Conservation (phyloP, 495 filamentous ascomycete species). For the Arthonia radiata region DNA sequence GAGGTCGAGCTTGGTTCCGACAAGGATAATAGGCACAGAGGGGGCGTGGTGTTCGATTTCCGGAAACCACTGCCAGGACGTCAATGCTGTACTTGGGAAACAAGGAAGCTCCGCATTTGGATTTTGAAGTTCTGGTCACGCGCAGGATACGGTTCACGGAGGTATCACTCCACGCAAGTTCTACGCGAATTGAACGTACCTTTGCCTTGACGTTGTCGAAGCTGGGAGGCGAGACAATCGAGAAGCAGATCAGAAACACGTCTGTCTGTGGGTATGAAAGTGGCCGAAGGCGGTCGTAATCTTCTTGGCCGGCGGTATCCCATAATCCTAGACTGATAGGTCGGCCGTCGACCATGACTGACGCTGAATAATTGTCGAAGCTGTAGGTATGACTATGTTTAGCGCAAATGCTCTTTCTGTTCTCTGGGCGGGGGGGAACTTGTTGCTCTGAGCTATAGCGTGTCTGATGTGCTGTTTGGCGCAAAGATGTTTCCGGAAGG, state of each 20-base stretch:
- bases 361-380: conserved; percentile 97
- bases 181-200: no score
- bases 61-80: conserved; percentile 51
- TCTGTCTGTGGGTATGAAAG: conserved; percentile 96
- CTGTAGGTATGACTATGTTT: conserved; percentile 25
- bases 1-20: conserved; percentile 92
- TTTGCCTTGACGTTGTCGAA: conserved; percentile 97
- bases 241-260: conserved; percentile 96
- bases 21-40: conserved; percentile 83
- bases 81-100: background rate
- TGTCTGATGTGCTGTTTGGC: conserved; percentile 2
- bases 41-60: conserved; percentile 95
- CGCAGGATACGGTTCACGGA: conserved; percentile 8
- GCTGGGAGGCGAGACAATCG: conserved; percentile 86
- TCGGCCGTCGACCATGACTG: conserved; percentile 93
- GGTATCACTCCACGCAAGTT: no score
- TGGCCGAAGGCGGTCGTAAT: conserved; percentile 87
- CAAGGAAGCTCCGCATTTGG: conserved; percentile 1
- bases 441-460: no score
- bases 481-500: conserved; percentile 5
- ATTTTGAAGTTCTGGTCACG: background rate
- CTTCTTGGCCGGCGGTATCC: conserved; percentile 98
- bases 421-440: no score
- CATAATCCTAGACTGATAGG: conserved; percentile 91
- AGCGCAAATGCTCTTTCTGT: conserved; percentile 5